A percentile compares a stretch with the other conserved stretches of the same genome.
phyloP scores from a whole-genome alignment of 768 basidiomycete genomes.

The Tubosaeta sp. region DNA sequence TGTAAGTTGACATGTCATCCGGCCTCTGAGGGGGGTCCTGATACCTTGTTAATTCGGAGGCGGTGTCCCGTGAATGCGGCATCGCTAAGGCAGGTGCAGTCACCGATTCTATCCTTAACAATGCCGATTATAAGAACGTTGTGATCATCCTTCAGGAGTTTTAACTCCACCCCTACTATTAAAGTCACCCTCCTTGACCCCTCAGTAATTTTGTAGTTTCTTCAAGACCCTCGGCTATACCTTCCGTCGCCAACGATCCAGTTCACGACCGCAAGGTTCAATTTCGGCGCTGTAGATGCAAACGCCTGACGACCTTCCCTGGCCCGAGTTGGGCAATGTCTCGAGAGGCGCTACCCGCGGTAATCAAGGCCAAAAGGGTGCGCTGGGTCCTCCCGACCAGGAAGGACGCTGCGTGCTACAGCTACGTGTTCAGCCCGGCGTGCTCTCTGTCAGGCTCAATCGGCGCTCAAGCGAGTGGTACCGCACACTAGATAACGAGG shows the following conservation, averaged over 20 bases:
- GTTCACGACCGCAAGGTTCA: constrained; percentile 6
- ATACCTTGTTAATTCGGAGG: constrained; percentile 30
- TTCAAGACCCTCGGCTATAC: constrained; percentile 14
- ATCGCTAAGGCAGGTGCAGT: constrained; percentile 32
- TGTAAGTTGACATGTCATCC: constrained; percentile 35
- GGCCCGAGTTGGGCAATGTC: constrained; percentile 84
- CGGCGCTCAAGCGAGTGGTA: constrained; percentile 81
- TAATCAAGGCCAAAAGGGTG: constrained; percentile 84
- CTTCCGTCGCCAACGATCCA: constrained; percentile 8
- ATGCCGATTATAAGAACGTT: constrained; percentile 34
- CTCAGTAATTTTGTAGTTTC: constrained; percentile 10
- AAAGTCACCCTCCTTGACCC: constrained; percentile 20
- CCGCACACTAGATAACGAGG: constrained; percentile 70
- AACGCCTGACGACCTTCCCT: constrained; percentile 69
- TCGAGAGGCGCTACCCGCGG: constrained; percentile 80
- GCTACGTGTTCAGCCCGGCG: constrained; percentile 78
- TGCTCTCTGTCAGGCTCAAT: constrained; percentile 71
- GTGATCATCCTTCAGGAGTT: constrained; percentile 34
- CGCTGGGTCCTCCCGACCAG: constrained; percentile 62
- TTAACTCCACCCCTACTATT: constrained; percentile 34
- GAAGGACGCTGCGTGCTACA: constrained; percentile 78
- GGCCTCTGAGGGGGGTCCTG: constrained; percentile 22
- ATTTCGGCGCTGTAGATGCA: constrained; percentile 31
- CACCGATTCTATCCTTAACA: constrained; percentile 24
- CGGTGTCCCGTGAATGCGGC: constrained; percentile 32